These are phyloP conservation scores for Lentinula sp. DNA, from an alignment of 768 basidiomycete species.

Conservation along the genomic window DNA sequence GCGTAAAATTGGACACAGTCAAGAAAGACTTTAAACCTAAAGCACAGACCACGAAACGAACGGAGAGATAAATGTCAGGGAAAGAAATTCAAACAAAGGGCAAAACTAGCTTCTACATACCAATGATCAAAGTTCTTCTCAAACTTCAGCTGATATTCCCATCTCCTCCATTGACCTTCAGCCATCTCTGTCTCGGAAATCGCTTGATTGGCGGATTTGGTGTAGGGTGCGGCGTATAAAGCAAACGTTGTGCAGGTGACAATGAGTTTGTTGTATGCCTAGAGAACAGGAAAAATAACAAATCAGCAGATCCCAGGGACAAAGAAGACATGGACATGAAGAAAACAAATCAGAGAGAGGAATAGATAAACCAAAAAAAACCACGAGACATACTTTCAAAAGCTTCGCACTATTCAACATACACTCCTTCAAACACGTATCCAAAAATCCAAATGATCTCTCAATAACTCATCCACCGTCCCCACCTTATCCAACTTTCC, in stretches of 20 bases:
- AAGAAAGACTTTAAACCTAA: conserved; percentile 71
- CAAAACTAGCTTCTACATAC: conserved; percentile 32
- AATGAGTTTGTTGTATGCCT: conserved; percentile 76
- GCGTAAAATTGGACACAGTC: conserved; percentile 88
- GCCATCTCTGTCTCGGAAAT: conserved; percentile 55
- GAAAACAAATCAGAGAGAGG: background rate
- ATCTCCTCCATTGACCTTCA: conserved; percentile 68
- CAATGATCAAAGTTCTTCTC: conserved; percentile 95
- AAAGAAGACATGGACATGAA: background rate
- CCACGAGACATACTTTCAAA: conserved; percentile 48
- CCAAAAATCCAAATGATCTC: conserved; percentile 96
- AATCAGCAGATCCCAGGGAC: too few relatives aligned
- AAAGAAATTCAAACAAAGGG: background rate
- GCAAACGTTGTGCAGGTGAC: conserved; percentile 89
- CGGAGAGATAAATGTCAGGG: background rate
- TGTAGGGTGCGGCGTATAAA: conserved; percentile 74
- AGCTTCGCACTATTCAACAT: conserved; percentile 94
- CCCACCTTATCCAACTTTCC: conserved; percentile 79
- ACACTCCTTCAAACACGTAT: conserved; percentile 96
- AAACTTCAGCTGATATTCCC: conserved; percentile 84
- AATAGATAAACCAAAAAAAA: conserved; percentile 18
- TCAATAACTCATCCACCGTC: conserved; percentile 93
- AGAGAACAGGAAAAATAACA: background rate
- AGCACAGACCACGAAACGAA: background rate
- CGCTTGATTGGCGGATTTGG: conserved; percentile 73